Conservation (phyloP, 2,329 filamentous ascomycete species). For the Colletotrichum liriopes region DNA sequence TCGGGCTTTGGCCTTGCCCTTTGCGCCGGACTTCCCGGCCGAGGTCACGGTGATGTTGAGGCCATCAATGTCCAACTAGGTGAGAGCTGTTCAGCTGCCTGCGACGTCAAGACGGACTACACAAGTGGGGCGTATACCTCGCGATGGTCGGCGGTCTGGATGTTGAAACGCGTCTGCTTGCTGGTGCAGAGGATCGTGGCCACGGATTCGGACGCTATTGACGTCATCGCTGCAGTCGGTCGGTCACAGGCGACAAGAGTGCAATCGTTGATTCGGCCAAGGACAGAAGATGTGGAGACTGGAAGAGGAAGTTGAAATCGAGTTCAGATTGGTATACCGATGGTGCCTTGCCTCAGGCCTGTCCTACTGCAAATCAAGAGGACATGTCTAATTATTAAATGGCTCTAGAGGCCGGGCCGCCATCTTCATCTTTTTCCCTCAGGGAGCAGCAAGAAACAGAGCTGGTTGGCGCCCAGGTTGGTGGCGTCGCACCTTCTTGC, state of each 20-base stretch:
- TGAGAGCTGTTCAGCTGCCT: slow-evolving; percentile 47
- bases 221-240: slow-evolving; percentile 56
- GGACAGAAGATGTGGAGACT: not conserved
- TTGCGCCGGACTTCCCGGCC: slow-evolving; percentile 59
- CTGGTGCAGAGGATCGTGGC: slow-evolving; percentile 73
- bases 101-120: not conserved
- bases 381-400: not conserved
- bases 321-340: not conserved
- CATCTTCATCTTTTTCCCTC: not conserved
- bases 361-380: not conserved
- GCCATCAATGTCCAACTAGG: slow-evolving; percentile 77
- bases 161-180: slow-evolving; percentile 79
- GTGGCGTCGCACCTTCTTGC: slow-evolving; percentile 13
- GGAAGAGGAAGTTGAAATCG: not conserved
- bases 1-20: slow-evolving; percentile 65
- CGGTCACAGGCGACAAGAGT: not conserved
- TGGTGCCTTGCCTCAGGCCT: not conserved
- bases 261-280: not conserved
- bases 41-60: slow-evolving; percentile 78
- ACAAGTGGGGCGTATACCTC: slow-evolving; percentile 61
- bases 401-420: not conserved
- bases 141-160: slow-evolving; percentile 67
- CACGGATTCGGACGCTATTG: slow-evolving; percentile 65
- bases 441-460: not conserved
- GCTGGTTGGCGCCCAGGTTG: not conserved